Evolutionary conservation across 345 rosid species (phyloP).

Genomic region (Ailanthus altissimus): DNA sequence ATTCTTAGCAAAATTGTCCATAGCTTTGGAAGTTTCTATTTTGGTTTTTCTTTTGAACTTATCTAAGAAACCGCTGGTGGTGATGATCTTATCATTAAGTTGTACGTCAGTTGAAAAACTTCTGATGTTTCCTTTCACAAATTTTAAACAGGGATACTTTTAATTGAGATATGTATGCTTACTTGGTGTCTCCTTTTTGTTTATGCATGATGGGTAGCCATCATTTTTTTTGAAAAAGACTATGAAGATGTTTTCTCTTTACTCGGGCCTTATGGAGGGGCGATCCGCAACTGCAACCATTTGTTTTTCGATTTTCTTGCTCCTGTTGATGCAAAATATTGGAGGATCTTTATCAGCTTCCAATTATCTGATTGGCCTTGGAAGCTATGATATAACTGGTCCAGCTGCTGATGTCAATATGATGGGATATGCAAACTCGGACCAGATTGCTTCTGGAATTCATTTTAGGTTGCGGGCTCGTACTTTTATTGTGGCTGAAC

Average conservation of each 20-base stretch:
- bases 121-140: neutral
- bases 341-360: constrained; percentile 39
- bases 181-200: neutral
- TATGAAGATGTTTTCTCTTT: constrained; percentile 21
- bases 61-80: neutral
- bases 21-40: neutral
- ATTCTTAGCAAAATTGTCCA: neutral
- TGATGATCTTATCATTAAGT: neutral
- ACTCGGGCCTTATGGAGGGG: constrained; percentile 5
- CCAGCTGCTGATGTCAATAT: constrained; percentile 84
- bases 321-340: constrained; percentile 24
- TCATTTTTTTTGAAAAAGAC: neutral
- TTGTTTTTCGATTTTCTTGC: constrained; percentile 23
- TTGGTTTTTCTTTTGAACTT: neutral
- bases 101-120: neutral
- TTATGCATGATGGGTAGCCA: neutral
- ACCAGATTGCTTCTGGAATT: constrained; percentile 63
- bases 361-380: constrained; percentile 59
- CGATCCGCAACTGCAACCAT: constrained; percentile 10
- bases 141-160: neutral
- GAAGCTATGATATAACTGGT: constrained; percentile 81
- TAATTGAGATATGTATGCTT: neutral
- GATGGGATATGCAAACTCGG: constrained; percentile 74
- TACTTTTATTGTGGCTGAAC: constrained; percentile 62
- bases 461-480: constrained; percentile 75